Percentiles rank a stretch among this genome's conserved stretches.
Conservation (phyloP, 331 rosid genomes). For the Cydonia oblonga region DNA sequence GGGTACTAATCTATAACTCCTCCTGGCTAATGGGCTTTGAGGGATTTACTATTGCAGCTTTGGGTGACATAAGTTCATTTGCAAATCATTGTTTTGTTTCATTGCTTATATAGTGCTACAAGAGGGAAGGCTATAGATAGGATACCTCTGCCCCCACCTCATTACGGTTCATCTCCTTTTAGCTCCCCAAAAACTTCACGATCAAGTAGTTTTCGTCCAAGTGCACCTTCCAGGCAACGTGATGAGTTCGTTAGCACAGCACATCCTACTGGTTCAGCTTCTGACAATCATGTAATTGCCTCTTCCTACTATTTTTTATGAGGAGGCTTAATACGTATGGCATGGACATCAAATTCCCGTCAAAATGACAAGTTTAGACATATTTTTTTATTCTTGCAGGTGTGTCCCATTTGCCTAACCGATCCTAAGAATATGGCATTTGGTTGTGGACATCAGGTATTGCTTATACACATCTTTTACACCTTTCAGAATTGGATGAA, state of each 20-base stretch:
- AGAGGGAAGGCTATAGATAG: conserved; percentile 64
- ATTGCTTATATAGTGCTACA: conserved; percentile 28
- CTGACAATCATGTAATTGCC: conserved; percentile 51
- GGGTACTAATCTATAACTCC: conserved; percentile 42
- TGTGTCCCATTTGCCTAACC: conserved; percentile 66
- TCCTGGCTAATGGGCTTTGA: neutral
- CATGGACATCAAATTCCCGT: neutral
- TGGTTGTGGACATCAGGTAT: conserved; percentile 96
- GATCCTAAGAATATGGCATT: conserved; percentile 76
- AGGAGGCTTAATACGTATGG: neutral
- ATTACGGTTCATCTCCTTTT: conserved; percentile 45
- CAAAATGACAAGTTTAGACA: neutral
- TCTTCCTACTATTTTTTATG: conserved; percentile 5
- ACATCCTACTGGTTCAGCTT: conserved; percentile 35
- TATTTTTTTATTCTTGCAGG: conserved; percentile 28
- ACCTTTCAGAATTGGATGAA: neutral
- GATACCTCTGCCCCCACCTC: conserved; percentile 83
- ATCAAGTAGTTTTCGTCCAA: conserved; percentile 40
- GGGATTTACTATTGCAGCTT: conserved; percentile 9
- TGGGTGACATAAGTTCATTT: conserved; percentile 1
- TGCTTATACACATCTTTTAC: neutral
- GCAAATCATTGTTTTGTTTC: neutral
- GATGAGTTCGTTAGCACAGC: conserved; percentile 8
- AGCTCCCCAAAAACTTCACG: conserved; percentile 33
- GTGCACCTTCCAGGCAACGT: conserved; percentile 35